phyloP scores from a whole-genome alignment of 2,329 filamentous ascomycete species.

The Sporothrix variecibatus region DNA sequence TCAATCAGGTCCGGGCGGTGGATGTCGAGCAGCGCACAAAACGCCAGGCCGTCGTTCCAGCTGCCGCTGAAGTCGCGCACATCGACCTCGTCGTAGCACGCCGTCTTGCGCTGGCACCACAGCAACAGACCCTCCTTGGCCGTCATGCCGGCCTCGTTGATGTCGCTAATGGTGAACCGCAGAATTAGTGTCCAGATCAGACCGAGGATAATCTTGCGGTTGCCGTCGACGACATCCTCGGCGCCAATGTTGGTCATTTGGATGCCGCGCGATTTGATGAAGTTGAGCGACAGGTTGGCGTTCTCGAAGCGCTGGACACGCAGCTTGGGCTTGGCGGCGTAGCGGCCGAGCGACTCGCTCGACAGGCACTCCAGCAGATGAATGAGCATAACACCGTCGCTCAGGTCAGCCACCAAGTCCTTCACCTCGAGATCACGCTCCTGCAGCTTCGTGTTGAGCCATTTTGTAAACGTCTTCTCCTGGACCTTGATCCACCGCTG shows the following conservation, averaged over 20 bases:
- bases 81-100: constrained; percentile 96
- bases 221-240: constrained; percentile 97
- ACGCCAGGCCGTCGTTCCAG: constrained; percentile 97
- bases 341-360: constrained; percentile 90
- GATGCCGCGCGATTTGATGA: constrained; percentile 79
- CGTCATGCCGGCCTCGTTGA: constrained; percentile 96
- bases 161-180: constrained; percentile 97
- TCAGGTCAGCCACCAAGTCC: constrained; percentile 85
- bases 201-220: constrained; percentile 94
- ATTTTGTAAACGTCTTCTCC: constrained; percentile 99
- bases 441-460: constrained; percentile 95
- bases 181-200: constrained; percentile 98
- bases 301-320: constrained; percentile 98
- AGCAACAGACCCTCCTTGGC: constrained; percentile 92
- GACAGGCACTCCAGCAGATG: constrained; percentile 96
- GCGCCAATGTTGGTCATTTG: constrained; percentile 99
- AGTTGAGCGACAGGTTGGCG: constrained; percentile 92
- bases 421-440: constrained; percentile 76
- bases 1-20: constrained; percentile 97
- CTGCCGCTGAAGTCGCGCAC: constrained; percentile 92
- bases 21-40: constrained; percentile 94
- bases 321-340: constrained; percentile 93
- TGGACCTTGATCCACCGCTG: constrained; percentile 78
- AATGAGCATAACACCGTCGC: constrained; percentile 92
- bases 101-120: constrained; percentile 98